Conservation (phyloP, 495 filamentous ascomycete species). For the Opeltia flavorubescens region DNA sequence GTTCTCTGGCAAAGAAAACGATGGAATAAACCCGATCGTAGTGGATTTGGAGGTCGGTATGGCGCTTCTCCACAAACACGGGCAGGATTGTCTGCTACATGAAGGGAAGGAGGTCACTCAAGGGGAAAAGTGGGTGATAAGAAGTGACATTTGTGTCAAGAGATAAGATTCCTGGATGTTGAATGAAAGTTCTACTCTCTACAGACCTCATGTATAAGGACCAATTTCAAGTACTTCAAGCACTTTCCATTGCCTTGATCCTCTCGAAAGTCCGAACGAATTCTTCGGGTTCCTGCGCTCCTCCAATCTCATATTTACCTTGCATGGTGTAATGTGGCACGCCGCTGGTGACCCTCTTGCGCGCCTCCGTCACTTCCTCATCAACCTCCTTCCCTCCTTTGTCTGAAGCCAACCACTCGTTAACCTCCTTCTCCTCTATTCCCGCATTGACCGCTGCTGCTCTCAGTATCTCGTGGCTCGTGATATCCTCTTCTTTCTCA, state of each 20-base stretch:
- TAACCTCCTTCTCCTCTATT: slow-evolving; percentile 42
- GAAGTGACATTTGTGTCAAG: slow-evolving; percentile 72
- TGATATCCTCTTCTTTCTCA: slow-evolving; percentile 67
- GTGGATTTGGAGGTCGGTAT: slow-evolving; percentile 67
- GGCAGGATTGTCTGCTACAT: slow-evolving; percentile 77
- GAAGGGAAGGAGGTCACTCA: slow-evolving; percentile 65
- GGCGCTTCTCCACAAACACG: slow-evolving; percentile 78
- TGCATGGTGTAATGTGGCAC: slow-evolving; percentile 67
- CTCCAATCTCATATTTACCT: slow-evolving; percentile 44
- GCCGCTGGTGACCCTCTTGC: slow-evolving; percentile 42
- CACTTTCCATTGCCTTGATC: slow-evolving; percentile 27
- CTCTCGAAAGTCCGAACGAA: slow-evolving; percentile 42
- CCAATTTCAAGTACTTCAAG: slow-evolving; percentile 11
- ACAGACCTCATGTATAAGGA: slow-evolving; percentile 4
- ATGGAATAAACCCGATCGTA: slow-evolving; percentile 44
- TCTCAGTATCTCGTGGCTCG: slow-evolving; percentile 41
- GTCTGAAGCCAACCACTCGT: slow-evolving; percentile 46
- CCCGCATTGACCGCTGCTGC: slow-evolving; percentile 44
- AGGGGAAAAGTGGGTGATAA: slow-evolving; percentile 88
- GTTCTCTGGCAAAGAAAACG: slow-evolving; percentile 25
- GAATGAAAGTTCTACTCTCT: too few species aligned
- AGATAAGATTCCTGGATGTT: slow-evolving; percentile 17
- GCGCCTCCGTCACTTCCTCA: slow-evolving; percentile 47
- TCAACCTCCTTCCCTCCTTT: slow-evolving; percentile 58
- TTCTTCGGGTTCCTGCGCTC: slow-evolving; percentile 46